Conservation (phyloP, 129 eudicot genomes). For the Pulicaria dysenterica region DNA sequence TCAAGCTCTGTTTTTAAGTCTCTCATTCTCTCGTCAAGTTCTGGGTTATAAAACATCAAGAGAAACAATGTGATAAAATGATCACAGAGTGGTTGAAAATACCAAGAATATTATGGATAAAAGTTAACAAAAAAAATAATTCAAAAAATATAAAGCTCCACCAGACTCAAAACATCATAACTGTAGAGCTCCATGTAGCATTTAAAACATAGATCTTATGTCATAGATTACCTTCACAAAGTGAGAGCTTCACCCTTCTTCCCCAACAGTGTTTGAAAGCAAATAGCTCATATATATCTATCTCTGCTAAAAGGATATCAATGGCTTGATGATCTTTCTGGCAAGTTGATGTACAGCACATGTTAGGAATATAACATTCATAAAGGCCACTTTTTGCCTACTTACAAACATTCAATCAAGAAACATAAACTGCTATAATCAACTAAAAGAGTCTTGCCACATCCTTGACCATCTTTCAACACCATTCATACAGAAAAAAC, state of each 20-base stretch:
- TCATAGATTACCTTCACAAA: constrained; percentile 77
- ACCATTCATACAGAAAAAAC: constrained; percentile 13
- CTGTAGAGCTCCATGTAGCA: not conserved
- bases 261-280: constrained; percentile 96
- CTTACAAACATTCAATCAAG: constrained; percentile 11
- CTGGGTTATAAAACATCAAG: constrained; percentile 40
- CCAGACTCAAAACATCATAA: too few relatives aligned
- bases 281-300: constrained; percentile 97
- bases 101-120: not conserved
- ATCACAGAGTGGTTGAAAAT: constrained; percentile 12
- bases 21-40: constrained; percentile 97
- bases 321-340: constrained; percentile 94
- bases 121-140: constrained; percentile 7
- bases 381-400: not conserved
- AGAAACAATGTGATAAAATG: constrained; percentile 10
- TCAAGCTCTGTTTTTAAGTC: constrained; percentile 84
- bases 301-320: constrained; percentile 96
- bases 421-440: not conserved
- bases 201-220: constrained; percentile 2
- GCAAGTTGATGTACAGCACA: constrained; percentile 23
- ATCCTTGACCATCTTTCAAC: not conserved
- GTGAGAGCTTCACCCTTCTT: constrained; percentile 87
- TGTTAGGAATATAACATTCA: constrained; percentile 24
- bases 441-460: not conserved
- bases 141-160: not conserved